Percentiles rank a stretch among this genome's conserved stretches.
Conservation (phyloP, 2,329 filamentous ascomycete genomes). For the Fusarium cyanostomum region DNA sequence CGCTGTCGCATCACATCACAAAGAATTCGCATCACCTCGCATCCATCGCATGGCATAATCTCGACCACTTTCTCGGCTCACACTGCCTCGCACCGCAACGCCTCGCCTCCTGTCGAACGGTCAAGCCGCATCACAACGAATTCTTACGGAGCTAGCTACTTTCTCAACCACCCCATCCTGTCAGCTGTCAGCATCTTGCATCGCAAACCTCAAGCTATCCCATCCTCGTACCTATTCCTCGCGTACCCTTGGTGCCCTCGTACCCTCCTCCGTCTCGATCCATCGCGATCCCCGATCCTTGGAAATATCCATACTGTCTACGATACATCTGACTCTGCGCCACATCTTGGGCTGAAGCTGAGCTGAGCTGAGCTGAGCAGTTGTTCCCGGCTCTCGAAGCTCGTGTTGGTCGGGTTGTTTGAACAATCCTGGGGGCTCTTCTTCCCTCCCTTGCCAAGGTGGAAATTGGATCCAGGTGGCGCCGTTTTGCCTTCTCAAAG, state of each 20-base stretch:
- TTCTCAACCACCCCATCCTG: slow-evolving; percentile 11
- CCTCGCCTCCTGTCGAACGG: background rate
- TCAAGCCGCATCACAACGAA: slow-evolving; percentile 18
- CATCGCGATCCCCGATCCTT: slow-evolving; percentile 5
- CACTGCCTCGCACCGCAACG: slow-evolving; percentile 1
- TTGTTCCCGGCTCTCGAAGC: slow-evolving; percentile 5
- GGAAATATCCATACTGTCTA: slow-evolving; percentile 18
- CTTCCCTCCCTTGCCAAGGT: slow-evolving; percentile 35
- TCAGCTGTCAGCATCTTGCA: slow-evolving; percentile 13
- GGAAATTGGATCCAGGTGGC: slow-evolving; percentile 29
- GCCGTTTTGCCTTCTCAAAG: slow-evolving; percentile 14
- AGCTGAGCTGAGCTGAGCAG: slow-evolving; percentile 7
- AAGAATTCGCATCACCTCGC: background rate
- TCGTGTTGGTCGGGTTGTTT: slow-evolving; percentile 1
- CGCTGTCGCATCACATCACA: slow-evolving; percentile 17
- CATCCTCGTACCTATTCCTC: slow-evolving; percentile 10
- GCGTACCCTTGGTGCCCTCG: slow-evolving; percentile 10
- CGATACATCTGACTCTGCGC: slow-evolving; percentile 24
- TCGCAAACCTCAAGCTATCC: slow-evolving; percentile 2
- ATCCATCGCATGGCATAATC: slow-evolving; percentile 2
- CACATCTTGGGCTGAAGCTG: slow-evolving; percentile 18
- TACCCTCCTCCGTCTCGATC: slow-evolving; percentile 12
- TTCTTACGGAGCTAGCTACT: slow-evolving; percentile 7
- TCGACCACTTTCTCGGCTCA: background rate
- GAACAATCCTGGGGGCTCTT: slow-evolving; percentile 8